Evolutionary conservation across 1,284 basidiomycete genomes (phyloP).

Genomic region (Tremellales sp.): DNA sequence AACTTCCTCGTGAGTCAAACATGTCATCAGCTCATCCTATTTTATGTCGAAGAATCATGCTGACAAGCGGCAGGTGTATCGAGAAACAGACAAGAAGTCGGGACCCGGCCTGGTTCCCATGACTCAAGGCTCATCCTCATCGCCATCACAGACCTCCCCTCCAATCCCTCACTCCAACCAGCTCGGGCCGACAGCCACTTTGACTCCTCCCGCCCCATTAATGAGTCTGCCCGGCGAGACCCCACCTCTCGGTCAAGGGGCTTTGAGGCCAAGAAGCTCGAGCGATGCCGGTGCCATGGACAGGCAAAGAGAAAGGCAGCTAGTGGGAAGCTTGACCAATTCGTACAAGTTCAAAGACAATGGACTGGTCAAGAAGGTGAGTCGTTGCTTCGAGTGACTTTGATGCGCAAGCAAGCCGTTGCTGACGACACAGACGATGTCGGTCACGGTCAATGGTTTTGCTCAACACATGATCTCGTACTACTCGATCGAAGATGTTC

Average conservation of each 20-base stretch:
- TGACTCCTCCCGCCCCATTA: constrained; percentile 11
- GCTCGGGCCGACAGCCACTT: constrained; percentile 12
- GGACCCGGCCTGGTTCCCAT: too few species aligned
- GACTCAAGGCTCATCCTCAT: too few species aligned
- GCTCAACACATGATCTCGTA: constrained; percentile 95
- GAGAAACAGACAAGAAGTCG: constrained; percentile 76
- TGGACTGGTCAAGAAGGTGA: constrained; percentile 92
- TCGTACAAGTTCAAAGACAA: constrained; percentile 84
- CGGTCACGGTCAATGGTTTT: constrained; percentile 75
- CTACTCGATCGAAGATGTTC: constrained; percentile 88
- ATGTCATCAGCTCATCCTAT: not conserved
- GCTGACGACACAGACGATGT: constrained; percentile 70
- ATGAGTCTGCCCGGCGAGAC: constrained; percentile 1
- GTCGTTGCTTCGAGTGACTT: too few species aligned
- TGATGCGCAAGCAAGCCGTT: too few species aligned
- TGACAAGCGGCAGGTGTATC: constrained; percentile 59
- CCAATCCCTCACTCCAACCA: too few species aligned
- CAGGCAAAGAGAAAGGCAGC: constrained; percentile 67
- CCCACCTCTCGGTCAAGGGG: constrained; percentile 27
- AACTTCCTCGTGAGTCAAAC: constrained; percentile 68
- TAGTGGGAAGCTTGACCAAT: constrained; percentile 84
- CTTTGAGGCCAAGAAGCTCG: constrained; percentile 26
- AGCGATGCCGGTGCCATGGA: constrained; percentile 52
- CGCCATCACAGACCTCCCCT: too few species aligned
- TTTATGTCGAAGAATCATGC: not conserved